A percentile compares a stretch with the other conserved stretches of the same genome.
These are phyloP conservation scores for Diaporthe destruens DNA, from an alignment of 2,329 filamentous ascomycete species.

Conservation along the genomic window DNA sequence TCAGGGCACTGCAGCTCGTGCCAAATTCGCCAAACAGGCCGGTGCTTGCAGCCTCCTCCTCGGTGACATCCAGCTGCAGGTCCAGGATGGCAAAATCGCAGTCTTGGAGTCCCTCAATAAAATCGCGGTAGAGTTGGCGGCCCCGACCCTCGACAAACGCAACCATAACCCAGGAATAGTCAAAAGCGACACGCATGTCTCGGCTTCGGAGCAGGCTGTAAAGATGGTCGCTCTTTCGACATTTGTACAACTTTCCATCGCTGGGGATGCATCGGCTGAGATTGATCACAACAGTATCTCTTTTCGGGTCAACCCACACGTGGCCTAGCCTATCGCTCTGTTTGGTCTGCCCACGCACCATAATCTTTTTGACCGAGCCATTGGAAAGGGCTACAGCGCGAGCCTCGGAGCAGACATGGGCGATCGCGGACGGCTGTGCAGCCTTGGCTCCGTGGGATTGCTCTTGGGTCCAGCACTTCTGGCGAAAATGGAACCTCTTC, in stretches of 20 bases:
- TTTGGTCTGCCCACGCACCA: background rate
- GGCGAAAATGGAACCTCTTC: background rate
- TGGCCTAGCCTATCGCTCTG: background rate
- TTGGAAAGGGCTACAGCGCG: background rate
- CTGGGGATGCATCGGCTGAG: background rate
- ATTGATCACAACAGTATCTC: background rate
- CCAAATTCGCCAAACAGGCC: background rate
- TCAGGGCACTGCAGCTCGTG: background rate
- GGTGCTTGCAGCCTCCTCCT: background rate
- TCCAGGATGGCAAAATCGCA: background rate
- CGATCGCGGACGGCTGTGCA: background rate
- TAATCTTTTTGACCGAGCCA: background rate
- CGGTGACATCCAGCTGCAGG: background rate
- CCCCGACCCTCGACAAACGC: background rate
- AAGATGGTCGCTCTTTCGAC: background rate
- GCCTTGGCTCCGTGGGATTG: background rate
- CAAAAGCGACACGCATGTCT: background rate
- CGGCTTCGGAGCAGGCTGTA: background rate
- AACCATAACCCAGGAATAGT: background rate
- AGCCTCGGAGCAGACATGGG: slow-evolving; percentile 2
- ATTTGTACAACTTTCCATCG: background rate
- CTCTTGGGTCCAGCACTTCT: background rate
- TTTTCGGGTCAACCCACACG: background rate
- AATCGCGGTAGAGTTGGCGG: background rate
- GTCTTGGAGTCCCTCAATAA: background rate